Percentiles rank a stretch among this genome's conserved stretches.
Evolutionary conservation across 768 basidiomycete genomes (phyloP).

Genomic region (Chalciporus sphaerocephalus): DNA sequence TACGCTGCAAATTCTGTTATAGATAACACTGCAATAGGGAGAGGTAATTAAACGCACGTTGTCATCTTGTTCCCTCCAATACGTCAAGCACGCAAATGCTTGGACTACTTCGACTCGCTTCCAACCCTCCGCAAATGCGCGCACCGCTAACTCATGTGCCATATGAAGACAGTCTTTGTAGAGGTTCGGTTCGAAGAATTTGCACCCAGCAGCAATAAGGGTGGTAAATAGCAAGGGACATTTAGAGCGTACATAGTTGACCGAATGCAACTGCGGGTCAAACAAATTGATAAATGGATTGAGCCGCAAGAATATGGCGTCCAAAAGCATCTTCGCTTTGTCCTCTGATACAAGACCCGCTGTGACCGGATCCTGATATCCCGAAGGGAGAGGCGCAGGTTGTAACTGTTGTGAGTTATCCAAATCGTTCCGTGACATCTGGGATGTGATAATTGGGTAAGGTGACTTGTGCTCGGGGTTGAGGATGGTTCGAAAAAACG

Average conservation of each 20-base stretch:
- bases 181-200: conserved; percentile 70
- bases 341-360: conserved; percentile 66
- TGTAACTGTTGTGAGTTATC: conserved; percentile 35
- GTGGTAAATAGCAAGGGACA: conserved; percentile 84
- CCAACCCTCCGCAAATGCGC: conserved; percentile 74
- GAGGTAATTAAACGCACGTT: conserved; percentile 44
- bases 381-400: conserved; percentile 35
- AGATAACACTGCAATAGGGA: neutral
- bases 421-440: conserved; percentile 31
- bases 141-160: conserved; percentile 68
- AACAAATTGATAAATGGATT: conserved; percentile 90
- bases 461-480: conserved; percentile 58
- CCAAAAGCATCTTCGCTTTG: conserved; percentile 69
- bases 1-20: conserved; percentile 47
- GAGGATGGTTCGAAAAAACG: conserved; percentile 81
- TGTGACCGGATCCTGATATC: conserved; percentile 63
- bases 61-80: conserved; percentile 88
- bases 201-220: conserved; percentile 78
- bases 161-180: conserved; percentile 68
- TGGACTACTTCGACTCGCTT: conserved; percentile 85
- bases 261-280: conserved; percentile 81
- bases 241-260: conserved; percentile 70
- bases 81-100: conserved; percentile 83
- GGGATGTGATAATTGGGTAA: conserved; percentile 26
- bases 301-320: conserved; percentile 74